Conservation (phyloP, 2,329 filamentous ascomycete species). For the Trichoderma breve region DNA sequence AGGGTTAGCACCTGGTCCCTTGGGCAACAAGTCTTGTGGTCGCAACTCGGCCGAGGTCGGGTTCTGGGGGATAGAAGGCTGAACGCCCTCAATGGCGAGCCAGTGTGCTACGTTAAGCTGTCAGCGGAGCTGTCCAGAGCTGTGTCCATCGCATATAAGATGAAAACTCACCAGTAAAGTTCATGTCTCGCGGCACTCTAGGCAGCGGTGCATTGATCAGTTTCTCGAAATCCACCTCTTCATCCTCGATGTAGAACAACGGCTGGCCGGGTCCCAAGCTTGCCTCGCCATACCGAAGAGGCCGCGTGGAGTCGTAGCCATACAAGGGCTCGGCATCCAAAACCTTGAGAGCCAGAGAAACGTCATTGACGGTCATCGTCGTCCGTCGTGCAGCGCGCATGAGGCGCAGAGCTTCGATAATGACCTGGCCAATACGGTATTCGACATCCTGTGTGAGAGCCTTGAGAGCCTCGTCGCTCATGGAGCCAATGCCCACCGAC, state of each 20-base stretch:
- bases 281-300: constrained; percentile 88
- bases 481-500: constrained; percentile 79
- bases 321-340: constrained; percentile 94
- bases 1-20: constrained; percentile 84
- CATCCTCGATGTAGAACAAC: constrained; percentile 95
- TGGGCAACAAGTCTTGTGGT: constrained; percentile 81
- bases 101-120: constrained; percentile 68
- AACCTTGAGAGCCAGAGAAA: constrained; percentile 78
- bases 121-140: constrained; percentile 7
- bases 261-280: constrained; percentile 91
- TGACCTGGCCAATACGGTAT: constrained; percentile 88
- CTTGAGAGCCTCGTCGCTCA: constrained; percentile 83
- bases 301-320: constrained; percentile 89
- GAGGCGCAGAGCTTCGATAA: constrained; percentile 91
- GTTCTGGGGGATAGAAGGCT: constrained; percentile 95
- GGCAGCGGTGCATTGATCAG: constrained; percentile 94
- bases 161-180: constrained; percentile 71
- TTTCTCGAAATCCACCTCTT: constrained; percentile 98
- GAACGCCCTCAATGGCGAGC: constrained; percentile 95
- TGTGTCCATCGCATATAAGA: background rate
- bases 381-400: constrained; percentile 92
- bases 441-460: constrained; percentile 91
- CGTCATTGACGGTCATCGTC: constrained; percentile 82
- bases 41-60: constrained; percentile 82
- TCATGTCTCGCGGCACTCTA: constrained; percentile 89